Conservation (phyloP, 768 basidiomycete genomes). For the Tylopilus sp. region DNA sequence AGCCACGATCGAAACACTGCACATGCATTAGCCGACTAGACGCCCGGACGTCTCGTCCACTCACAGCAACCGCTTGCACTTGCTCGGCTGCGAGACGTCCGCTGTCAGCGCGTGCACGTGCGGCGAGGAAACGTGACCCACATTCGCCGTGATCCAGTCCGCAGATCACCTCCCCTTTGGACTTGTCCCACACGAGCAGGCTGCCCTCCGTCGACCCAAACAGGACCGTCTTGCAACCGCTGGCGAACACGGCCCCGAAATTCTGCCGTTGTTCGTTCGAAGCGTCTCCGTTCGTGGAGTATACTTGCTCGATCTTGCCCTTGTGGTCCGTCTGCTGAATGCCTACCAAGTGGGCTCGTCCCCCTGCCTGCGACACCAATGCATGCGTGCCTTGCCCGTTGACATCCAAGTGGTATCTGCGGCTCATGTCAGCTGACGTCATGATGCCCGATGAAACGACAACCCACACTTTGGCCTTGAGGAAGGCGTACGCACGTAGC, state of each 20-base stretch:
- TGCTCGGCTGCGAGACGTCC: conserved; percentile 24
- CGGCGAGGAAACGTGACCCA: conserved; percentile 26
- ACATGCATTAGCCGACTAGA: conserved; percentile 25
- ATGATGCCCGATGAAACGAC: neutral
- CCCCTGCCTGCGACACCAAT: conserved; percentile 50
- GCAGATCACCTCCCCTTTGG: conserved; percentile 50
- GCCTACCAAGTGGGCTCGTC: conserved; percentile 48
- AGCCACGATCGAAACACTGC: conserved; percentile 46
- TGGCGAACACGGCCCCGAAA: conserved; percentile 54
- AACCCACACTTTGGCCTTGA: conserved; percentile 57
- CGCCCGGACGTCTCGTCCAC: conserved; percentile 3
- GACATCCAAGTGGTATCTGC: conserved; percentile 54
- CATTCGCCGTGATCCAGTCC: conserved; percentile 61
- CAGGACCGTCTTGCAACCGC: conserved; percentile 49
- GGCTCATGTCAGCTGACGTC: conserved; percentile 8
- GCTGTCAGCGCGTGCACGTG: conserved; percentile 7
- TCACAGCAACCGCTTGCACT: conserved; percentile 35
- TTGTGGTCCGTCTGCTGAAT: conserved; percentile 48
- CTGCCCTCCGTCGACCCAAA: conserved; percentile 55
- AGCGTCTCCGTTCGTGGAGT: conserved; percentile 38
- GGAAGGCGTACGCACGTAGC: conserved; percentile 55
- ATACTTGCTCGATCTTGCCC: conserved; percentile 52
- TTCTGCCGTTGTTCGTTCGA: conserved; percentile 29
- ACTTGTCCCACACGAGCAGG: conserved; percentile 61
- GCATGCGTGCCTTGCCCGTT: conserved; percentile 47